Percentiles rank a stretch among this genome's conserved stretches.
Conservation (phyloP, 305 asterid genomes). For the Solanum hybrid region DNA sequence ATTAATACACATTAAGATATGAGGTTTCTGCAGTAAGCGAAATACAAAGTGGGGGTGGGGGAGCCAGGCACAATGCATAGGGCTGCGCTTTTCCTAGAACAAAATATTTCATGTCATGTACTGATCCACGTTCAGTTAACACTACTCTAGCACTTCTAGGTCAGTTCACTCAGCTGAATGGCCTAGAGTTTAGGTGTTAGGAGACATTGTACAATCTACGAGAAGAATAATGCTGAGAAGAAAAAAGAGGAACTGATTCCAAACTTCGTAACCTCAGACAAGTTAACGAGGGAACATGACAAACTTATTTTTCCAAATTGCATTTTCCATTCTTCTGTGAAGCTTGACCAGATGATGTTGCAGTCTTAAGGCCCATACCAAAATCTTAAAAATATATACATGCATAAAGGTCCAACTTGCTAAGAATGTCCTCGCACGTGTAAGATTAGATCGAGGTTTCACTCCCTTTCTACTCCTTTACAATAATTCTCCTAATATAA, state of each 20-base stretch:
- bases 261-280: neutral
- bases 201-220: neutral
- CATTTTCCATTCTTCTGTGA: neutral
- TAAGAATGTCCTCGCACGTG: neutral
- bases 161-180: neutral
- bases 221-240: neutral
- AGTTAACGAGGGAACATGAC: neutral
- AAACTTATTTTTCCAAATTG: neutral
- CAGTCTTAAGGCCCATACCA: neutral
- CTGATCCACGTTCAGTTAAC: neutral
- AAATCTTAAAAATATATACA: neutral
- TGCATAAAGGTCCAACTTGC: neutral
- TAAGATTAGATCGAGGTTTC: neutral
- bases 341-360: neutral
- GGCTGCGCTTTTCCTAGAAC: neutral
- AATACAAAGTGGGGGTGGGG: neutral
- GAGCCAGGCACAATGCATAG: neutral
- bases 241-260: neutral
- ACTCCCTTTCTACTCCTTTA: neutral
- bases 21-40: neutral
- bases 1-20: neutral
- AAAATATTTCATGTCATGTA: neutral
- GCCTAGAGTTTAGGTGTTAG: neutral
- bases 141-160: neutral
- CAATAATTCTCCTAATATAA: neutral